Evolutionary conservation across 345 rosid species (phyloP), one percentile per base, ranked within the genome.

Genomic region (Abelmoschus esculentus): DNA sequence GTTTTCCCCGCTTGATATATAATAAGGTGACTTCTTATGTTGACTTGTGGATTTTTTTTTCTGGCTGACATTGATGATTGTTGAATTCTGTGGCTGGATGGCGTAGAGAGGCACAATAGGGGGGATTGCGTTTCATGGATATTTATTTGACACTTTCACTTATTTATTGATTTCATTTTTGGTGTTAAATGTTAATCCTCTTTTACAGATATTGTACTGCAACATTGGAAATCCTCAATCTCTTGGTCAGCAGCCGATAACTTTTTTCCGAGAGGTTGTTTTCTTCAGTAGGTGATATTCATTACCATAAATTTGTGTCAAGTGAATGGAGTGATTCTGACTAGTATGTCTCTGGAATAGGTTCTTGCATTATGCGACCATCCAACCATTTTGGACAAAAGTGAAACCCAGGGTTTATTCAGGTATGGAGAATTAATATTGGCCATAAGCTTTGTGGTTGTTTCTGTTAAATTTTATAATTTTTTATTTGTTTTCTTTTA

Each of bases 181-280:
- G 31, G 42, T 3, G 9, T 47, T 61, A 55, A 64, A 61, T 61
- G 31, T 73, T 40, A 36, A 26, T 58, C 19, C 17, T 34, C 42
- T 65, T 72, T 61, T 70, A 38, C 83, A 95, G 99, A 91, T 95
- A 28, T 80, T 95, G 50, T 89, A 91, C 83, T 91, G 97, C 84
- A 95, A 95, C 61, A 91, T 95, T 36, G 99, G 99, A 53, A 91
- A 93, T 78, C 99, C 97, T 18, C 96, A 91, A 53, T 89, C 99
- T 75, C 97, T 95, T 76, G 96, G 91, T 66, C 99, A 95, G 71
- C 89, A 73, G 75, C 99, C 96, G 6, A 89, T 95, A 71, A 87
- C 99, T 2, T 95, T 86, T 78, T 95, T 95, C 81, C 86, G 99
- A 70, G 96, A 95, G 97, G 98, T 93, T 49, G 46, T 80, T 66